Conservation (phyloP, 805 yeast species). For the Metschnikowia continentalis region DNA sequence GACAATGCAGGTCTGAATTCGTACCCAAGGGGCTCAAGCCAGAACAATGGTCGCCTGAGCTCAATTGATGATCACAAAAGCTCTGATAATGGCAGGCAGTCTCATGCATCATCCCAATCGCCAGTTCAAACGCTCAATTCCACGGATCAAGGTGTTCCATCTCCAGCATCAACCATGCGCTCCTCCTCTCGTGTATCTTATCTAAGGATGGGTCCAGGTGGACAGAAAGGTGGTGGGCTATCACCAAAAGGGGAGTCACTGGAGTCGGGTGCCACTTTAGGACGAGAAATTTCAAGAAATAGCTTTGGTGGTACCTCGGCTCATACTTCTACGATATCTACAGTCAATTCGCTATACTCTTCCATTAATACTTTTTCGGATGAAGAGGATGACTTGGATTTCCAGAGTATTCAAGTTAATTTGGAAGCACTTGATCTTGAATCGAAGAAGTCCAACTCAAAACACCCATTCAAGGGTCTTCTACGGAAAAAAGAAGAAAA, state of each 20-base stretch:
- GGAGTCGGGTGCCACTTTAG: not conserved
- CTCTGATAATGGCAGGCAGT: not conserved
- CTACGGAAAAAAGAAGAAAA: conserved; percentile 4
- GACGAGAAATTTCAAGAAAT: not conserved
- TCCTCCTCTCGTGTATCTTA: not conserved
- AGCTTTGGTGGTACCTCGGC: not conserved
- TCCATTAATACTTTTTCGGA: conserved; percentile 2
- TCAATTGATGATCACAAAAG: not conserved
- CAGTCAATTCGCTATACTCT: conserved; percentile 8
- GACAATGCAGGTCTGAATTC: not conserved
- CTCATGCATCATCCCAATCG: not conserved
- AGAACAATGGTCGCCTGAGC: not conserved
- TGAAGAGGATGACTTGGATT: conserved; percentile 12
- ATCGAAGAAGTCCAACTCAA: conserved; percentile 1
- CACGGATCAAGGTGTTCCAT: not conserved
- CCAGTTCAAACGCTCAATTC: not conserved
- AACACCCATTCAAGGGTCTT: conserved; percentile 7
- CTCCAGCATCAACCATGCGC: not conserved
- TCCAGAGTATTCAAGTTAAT: conserved; percentile 12
- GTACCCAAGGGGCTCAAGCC: not conserved
- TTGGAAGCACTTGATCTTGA: conserved; percentile 6
- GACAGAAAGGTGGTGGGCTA: not conserved
- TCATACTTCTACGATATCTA: not conserved
- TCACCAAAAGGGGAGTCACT: not conserved
- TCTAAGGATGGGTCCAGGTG: not conserved